These are phyloP conservation scores for Paxillus involutus DNA, from an alignment of 768 basidiomycete genomes.

Conservation along the genomic window DNA sequence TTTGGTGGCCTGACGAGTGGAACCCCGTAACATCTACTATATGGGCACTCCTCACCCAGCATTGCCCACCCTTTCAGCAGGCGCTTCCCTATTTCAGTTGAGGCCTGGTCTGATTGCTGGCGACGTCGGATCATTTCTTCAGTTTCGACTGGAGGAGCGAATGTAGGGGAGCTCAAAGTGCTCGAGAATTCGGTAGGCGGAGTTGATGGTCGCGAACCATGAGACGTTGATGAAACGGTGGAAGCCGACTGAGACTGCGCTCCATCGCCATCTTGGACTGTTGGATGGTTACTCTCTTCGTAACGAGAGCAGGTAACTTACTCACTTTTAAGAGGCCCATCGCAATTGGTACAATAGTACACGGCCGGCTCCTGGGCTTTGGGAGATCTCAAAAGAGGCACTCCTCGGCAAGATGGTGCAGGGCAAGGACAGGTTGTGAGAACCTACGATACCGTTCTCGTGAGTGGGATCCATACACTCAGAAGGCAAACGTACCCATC, in stretches of 20 bases:
- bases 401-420: constrained; percentile 47
- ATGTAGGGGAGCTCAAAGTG: constrained; percentile 57
- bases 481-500: constrained; percentile 54
- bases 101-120: constrained; percentile 79
- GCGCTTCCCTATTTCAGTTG: constrained; percentile 74
- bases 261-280: constrained; percentile 17
- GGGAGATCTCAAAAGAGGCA: constrained; percentile 79
- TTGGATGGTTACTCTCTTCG: constrained; percentile 7
- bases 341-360: constrained; percentile 67
- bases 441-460: constrained; percentile 37
- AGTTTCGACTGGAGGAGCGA: constrained; percentile 64
- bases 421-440: constrained; percentile 68
- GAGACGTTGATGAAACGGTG: constrained; percentile 49
- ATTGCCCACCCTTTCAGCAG: constrained; percentile 85
- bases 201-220: constrained; percentile 64
- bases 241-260: constrained; percentile 35
- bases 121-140: constrained; percentile 66
- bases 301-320: not conserved
- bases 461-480: constrained; percentile 4
- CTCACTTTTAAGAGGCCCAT: constrained; percentile 38
- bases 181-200: constrained; percentile 77
- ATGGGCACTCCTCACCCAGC: constrained; percentile 85
- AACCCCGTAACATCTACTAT: constrained; percentile 66
- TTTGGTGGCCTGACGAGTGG: constrained; percentile 84
- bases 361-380: constrained; percentile 41